Conservation (phyloP, 2,329 filamentous ascomycete genomes). For the Pyricularia grisea region DNA sequence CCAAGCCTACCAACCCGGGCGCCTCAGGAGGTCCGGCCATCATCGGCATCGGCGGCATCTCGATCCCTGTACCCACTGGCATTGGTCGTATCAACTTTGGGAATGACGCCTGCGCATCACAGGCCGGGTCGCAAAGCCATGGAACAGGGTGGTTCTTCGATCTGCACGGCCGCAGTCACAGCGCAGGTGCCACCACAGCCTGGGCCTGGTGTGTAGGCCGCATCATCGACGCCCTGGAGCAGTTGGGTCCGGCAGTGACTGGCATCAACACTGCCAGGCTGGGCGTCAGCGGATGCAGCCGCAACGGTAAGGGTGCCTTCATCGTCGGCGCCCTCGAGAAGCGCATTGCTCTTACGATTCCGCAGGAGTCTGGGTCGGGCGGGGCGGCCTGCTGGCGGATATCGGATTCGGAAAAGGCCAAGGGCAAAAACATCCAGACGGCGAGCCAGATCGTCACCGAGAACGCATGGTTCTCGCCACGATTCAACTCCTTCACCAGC, state of each 20-base stretch:
- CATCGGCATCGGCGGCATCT: constrained; percentile 40
- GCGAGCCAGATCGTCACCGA: constrained; percentile 44
- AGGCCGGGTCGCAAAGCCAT: constrained; percentile 31
- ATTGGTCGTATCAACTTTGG: constrained; percentile 46
- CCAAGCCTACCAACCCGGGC: constrained; percentile 27
- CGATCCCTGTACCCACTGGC: constrained; percentile 39
- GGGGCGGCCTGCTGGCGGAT: constrained; percentile 50
- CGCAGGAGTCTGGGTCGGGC: constrained; percentile 50
- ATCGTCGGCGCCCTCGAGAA: constrained; percentile 44
- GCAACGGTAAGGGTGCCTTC: constrained; percentile 51
- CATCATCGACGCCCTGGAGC: constrained; percentile 47
- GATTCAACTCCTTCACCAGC: constrained; percentile 38
- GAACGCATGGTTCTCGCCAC: constrained; percentile 49
- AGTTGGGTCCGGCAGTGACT: constrained; percentile 25
- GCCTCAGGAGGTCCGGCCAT: constrained; percentile 36
- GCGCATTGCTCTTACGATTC: constrained; percentile 47
- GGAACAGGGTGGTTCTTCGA: constrained; percentile 48
- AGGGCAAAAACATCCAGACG: constrained; percentile 47
- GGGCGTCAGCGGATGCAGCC: constrained; percentile 50
- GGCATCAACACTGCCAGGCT: constrained; percentile 35
- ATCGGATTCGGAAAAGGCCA: constrained; percentile 33
- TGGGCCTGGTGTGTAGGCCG: constrained; percentile 52
- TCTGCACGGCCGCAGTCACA: constrained; percentile 41
- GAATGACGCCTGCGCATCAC: constrained; percentile 43
- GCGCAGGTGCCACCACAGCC: constrained; percentile 43